These are phyloP conservation scores for Mycena olivaceomarginata DNA, from an alignment of 768 basidiomycete genomes.

Conservation along the genomic window DNA sequence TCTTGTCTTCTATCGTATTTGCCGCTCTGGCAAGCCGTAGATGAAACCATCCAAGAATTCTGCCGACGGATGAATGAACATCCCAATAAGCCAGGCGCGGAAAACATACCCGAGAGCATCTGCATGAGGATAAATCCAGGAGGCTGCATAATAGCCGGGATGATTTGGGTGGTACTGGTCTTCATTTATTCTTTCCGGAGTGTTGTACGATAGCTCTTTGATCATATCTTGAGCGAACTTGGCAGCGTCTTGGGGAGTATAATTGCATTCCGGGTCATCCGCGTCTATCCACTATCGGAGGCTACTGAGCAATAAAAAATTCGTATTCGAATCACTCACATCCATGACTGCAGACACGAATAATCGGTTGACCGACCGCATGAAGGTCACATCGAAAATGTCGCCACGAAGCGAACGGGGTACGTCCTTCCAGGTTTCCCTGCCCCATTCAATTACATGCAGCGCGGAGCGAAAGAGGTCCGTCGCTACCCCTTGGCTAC, in stretches of 20 bases:
- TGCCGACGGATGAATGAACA: neutral
- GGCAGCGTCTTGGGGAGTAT: constrained; percentile 32
- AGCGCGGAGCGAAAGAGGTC: constrained; percentile 22
- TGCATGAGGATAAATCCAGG: constrained; percentile 32
- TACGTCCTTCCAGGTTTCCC: constrained; percentile 32
- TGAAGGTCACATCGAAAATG: constrained; percentile 25
- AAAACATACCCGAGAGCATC: constrained; percentile 32
- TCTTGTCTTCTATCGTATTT: constrained; percentile 17
- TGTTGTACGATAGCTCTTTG: constrained; percentile 20
- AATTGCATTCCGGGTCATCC: constrained; percentile 29
- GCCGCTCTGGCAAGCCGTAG: constrained; percentile 15
- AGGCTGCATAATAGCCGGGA: constrained; percentile 19
- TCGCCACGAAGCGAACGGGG: constrained; percentile 26
- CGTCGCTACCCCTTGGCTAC: constrained; percentile 11
- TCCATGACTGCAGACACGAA: constrained; percentile 33
- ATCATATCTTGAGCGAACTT: constrained; percentile 34
- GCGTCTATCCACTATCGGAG: constrained; percentile 22
- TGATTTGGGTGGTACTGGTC: constrained; percentile 35
- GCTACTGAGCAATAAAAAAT: neutral
- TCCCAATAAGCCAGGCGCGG: neutral
- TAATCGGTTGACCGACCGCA: constrained; percentile 23
- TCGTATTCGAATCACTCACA: neutral
- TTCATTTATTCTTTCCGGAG: constrained; percentile 28
- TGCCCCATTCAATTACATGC: constrained; percentile 35
- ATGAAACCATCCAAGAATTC: constrained; percentile 38